Percentiles rank a stretch among this genome's conserved stretches.
phyloP scores from a whole-genome alignment of 139 green algal species.

The Astrephomene gubernaculifera region DNA sequence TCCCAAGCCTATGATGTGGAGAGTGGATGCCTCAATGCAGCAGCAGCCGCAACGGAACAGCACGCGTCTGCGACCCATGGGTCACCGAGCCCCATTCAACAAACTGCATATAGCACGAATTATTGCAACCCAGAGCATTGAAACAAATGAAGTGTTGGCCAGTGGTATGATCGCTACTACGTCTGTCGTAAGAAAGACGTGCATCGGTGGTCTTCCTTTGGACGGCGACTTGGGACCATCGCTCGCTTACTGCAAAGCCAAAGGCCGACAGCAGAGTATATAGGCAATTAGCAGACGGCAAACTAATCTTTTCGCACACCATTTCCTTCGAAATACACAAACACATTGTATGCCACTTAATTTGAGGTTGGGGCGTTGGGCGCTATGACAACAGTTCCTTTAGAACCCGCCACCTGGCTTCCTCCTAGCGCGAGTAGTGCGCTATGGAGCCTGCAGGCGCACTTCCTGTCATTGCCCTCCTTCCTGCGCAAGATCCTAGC shows the following conservation, averaged over 20 bases:
- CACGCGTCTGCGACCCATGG: not conserved
- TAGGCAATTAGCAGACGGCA: not conserved
- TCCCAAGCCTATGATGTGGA: too few relatives aligned
- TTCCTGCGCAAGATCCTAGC: conserved; percentile 21
- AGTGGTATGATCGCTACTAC: too few relatives aligned
- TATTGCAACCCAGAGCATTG: not conserved
- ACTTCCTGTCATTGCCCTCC: not conserved
- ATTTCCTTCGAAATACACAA: not conserved
- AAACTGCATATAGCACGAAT: not conserved
- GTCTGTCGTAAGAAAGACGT: not conserved
- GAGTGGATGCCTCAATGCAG: too few relatives aligned
- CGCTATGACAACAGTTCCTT: too few relatives aligned
- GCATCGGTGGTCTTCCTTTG: not conserved
- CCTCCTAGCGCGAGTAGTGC: not conserved
- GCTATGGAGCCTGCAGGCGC: not conserved
- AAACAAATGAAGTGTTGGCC: not conserved
- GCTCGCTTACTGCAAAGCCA: not conserved
- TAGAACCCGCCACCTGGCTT: not conserved
- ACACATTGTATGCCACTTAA: not conserved
- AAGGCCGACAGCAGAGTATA: too few relatives aligned
- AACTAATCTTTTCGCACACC: not conserved
- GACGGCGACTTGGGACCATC: not conserved
- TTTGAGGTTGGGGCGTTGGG: too few relatives aligned
- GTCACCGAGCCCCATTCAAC: not conserved
- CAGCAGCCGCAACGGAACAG: too few relatives aligned